Conservation (phyloP, 495 filamentous ascomycete genomes). For the Penicillium herquei region DNA sequence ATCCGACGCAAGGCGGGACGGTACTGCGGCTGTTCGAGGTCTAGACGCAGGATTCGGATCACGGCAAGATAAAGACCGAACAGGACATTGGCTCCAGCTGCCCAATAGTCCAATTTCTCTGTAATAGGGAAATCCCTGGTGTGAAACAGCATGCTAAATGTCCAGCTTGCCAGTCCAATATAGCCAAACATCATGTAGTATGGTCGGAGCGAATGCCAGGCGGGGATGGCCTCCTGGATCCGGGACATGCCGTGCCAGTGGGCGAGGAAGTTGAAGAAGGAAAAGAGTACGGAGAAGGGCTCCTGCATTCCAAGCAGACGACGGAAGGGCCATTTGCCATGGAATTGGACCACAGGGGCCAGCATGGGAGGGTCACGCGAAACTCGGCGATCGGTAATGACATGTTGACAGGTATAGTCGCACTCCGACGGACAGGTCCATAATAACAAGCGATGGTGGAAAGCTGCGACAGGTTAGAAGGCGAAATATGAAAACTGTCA, state of each 20-base stretch:
- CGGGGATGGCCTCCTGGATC: conserved; percentile 66
- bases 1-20: conserved; percentile 60
- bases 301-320: conserved; percentile 92
- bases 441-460: conserved; percentile 52
- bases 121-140: conserved; percentile 80
- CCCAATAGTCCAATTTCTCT: conserved; percentile 96
- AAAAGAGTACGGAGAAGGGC: conserved; percentile 90
- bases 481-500: neutral
- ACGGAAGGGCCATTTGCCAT: conserved; percentile 99
- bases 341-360: conserved; percentile 80
- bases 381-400: conserved; percentile 74
- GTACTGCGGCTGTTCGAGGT: conserved; percentile 53
- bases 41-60: conserved; percentile 78
- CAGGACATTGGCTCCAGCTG: conserved; percentile 83
- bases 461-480: conserved; percentile 29
- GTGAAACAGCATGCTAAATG: conserved; percentile 87
- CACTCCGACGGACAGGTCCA: conserved; percentile 84
- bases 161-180: conserved; percentile 79
- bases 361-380: conserved; percentile 60
- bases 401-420: conserved; percentile 97
- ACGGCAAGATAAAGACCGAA: conserved; percentile 86
- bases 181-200: conserved; percentile 84
- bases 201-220: conserved; percentile 67
- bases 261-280: conserved; percentile 82
- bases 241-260: conserved; percentile 75